A percentile compares a stretch with the other conserved stretches of the same genome.
Conservation (phyloP, 2,329 filamentous ascomycete genomes). For the Fusarium poae region DNA sequence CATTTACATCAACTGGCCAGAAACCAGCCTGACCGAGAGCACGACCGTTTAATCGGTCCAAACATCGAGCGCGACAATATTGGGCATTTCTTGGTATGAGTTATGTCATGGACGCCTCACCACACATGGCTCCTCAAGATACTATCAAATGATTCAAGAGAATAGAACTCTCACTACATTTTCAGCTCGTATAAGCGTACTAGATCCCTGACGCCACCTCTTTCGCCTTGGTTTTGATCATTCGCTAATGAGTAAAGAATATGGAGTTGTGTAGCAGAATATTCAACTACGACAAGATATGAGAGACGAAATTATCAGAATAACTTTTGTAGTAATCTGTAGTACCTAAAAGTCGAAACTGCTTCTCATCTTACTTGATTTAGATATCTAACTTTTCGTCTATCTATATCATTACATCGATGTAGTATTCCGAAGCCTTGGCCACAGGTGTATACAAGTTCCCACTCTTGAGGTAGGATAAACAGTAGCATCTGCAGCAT, state of each 20-base stretch:
- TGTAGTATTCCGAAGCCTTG: constrained; percentile 5
- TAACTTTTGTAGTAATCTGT: no score
- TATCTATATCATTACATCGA: constrained; percentile 9
- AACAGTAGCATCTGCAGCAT: neutral
- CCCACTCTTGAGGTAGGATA: neutral
- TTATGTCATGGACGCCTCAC: neutral
- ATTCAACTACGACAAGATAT: neutral
- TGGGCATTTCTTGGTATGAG: neutral
- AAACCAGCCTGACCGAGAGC: neutral
- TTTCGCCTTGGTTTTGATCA: neutral
- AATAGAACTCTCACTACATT: neutral
- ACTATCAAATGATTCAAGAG: neutral
- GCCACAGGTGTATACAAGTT: neutral
- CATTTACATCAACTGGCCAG: neutral
- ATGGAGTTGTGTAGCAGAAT: neutral
- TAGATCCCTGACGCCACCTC: constrained; percentile 22
- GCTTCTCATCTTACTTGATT: no score
- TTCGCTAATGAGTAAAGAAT: neutral
- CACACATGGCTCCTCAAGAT: neutral
- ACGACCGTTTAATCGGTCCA: neutral
- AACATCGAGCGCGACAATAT: neutral
- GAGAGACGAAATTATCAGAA: neutral
- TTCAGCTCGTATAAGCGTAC: constrained; percentile 17
- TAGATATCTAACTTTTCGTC: neutral
- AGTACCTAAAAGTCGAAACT: no score